phyloP scores from a whole-genome alignment of 352 stramenopile genomes.

The Globisporangium takayamanum region DNA sequence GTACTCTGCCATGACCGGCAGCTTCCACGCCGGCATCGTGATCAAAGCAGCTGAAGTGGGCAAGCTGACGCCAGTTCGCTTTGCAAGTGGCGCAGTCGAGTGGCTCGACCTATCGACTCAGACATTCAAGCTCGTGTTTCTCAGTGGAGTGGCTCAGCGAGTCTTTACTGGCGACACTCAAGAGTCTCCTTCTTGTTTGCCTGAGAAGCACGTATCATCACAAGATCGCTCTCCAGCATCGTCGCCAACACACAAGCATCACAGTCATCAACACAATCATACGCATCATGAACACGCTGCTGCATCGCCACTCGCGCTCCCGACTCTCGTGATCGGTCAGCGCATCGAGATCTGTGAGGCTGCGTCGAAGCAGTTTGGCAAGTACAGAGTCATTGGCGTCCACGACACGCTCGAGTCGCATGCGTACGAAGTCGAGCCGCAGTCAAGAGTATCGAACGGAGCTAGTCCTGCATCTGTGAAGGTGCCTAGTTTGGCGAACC shows the following conservation, averaged over 20 bases:
- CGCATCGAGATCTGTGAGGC: conserved; percentile 25
- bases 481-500: conserved; percentile 8
- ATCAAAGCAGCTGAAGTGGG: conserved; percentile 36
- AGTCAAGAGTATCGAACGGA: not conserved
- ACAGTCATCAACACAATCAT: not conserved
- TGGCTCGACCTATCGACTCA: conserved; percentile 51
- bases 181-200: not conserved
- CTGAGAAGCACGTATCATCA: too few species aligned
- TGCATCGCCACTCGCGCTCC: conserved; percentile 7
- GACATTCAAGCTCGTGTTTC: conserved; percentile 54
- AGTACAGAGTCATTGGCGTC: conserved; percentile 20
- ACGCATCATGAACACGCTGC: too few species aligned
- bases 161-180: not conserved
- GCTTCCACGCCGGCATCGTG: conserved; percentile 27
- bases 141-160: not conserved
- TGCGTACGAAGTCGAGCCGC: conserved; percentile 23
- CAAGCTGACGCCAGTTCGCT: conserved; percentile 35
- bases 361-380: conserved; percentile 19
- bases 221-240: not conserved
- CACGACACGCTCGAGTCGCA: conserved; percentile 1
- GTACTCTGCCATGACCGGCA: conserved; percentile 44
- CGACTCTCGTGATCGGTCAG: conserved; percentile 15
- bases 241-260: too few species aligned
- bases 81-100: conserved; percentile 21
- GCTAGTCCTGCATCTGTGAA: not conserved